phyloP scores from a whole-genome alignment of 495 filamentous ascomycete genomes.

The Cercophora scortea region DNA sequence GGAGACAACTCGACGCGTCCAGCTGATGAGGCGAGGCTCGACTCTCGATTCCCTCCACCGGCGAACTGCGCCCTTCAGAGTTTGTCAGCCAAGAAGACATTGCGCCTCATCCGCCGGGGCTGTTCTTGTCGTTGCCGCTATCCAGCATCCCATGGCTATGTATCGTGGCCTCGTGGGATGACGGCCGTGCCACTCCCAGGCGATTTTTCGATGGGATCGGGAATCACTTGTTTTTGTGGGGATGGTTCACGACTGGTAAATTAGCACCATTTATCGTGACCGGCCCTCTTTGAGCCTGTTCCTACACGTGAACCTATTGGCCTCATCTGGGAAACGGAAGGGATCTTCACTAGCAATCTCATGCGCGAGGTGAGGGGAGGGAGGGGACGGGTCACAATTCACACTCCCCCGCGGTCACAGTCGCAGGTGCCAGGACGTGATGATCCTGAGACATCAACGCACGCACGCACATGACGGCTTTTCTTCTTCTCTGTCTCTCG shows the following conservation, averaged over 20 bases:
- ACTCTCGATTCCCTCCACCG: too few species aligned
- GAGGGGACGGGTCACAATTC: too few species aligned
- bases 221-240: not conserved
- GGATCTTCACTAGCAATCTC: constrained; percentile 1
- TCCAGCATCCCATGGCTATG: too few species aligned
- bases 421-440: constrained; percentile 14
- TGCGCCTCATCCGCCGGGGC: not conserved
- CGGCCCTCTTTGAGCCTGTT: not conserved
- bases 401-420: not conserved
- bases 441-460: constrained; percentile 16
- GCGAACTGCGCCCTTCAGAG: not conserved
- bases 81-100: not conserved
- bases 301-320: constrained; percentile 6
- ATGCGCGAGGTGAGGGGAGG: constrained; percentile 1
- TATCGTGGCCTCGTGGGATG: not conserved
- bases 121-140: too few species aligned
- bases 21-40: too few species aligned
- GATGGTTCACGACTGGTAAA: constrained; percentile 8
- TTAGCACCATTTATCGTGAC: constrained; percentile 10
- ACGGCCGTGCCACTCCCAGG: not conserved
- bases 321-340: constrained; percentile 1
- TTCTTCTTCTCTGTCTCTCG: not conserved
- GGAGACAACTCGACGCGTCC: too few species aligned
- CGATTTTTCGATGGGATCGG: not conserved
- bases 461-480: not conserved